Conservation (phyloP, 2,329 filamentous ascomycete genomes). For the Cladophialophora psammophila region DNA sequence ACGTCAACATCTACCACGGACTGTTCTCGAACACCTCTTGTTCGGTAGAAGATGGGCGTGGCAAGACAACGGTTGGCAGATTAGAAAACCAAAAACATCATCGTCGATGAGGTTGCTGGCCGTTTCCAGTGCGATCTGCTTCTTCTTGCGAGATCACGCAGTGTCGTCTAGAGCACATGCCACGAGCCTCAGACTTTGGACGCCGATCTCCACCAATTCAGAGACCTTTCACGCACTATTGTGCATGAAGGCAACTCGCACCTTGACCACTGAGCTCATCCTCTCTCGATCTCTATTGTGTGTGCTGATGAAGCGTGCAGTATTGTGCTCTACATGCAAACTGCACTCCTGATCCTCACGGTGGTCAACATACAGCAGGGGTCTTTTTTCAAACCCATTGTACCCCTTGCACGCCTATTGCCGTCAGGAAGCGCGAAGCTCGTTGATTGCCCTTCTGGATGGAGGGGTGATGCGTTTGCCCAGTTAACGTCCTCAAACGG, state of each 20-base stretch:
- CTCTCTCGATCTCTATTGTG: neutral
- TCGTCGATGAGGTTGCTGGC: neutral
- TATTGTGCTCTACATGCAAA: neutral
- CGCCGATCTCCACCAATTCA: neutral
- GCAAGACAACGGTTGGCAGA: neutral
- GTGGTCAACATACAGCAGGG: neutral
- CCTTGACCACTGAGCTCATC: neutral
- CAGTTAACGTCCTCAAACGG: neutral
- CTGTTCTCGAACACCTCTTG: neutral
- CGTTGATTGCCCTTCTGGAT: neutral
- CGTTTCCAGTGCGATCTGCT: neutral
- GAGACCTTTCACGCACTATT: neutral
- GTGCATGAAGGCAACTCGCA: neutral
- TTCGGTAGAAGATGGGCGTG: neutral
- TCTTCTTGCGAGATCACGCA: neutral
- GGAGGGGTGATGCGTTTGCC: neutral
- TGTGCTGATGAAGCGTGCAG: neutral
- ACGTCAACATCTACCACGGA: neutral
- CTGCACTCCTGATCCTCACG: neutral
- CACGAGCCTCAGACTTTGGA: neutral
- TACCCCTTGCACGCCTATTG: too few species aligned
- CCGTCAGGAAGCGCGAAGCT: neutral
- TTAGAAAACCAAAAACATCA: neutral
- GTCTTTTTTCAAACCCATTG: neutral
- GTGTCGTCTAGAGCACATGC: neutral